Conservation (phyloP, 495 filamentous ascomycete genomes). For the Xylaria telfairii region DNA sequence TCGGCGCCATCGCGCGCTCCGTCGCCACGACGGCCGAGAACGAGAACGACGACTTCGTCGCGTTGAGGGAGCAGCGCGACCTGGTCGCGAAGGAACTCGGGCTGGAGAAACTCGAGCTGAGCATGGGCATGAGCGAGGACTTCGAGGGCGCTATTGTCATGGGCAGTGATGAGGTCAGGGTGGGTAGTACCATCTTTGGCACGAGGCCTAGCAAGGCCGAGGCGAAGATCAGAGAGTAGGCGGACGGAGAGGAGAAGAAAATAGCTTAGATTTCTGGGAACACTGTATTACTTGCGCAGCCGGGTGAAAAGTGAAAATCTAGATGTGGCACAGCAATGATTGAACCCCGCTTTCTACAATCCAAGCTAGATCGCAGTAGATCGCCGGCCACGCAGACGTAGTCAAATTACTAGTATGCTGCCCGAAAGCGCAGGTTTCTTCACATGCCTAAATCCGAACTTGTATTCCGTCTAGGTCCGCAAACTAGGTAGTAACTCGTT, state of each 20-base stretch:
- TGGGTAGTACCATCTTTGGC: constrained; percentile 94
- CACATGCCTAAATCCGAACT: background rate
- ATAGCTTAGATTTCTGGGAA: background rate
- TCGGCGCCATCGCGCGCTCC: constrained; percentile 88
- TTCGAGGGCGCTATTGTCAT: constrained; percentile 86
- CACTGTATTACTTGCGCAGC: background rate
- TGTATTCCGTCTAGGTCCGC: background rate
- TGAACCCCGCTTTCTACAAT: background rate
- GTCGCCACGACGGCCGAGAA: constrained; percentile 70
- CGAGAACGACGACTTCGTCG: constrained; percentile 89
- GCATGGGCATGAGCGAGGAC: constrained; percentile 90
- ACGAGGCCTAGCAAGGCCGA: constrained; percentile 74
- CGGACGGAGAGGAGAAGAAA: background rate
- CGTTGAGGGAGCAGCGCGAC: constrained; percentile 73
- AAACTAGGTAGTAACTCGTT: background rate
- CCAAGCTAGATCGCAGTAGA: background rate
- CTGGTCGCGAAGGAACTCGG: constrained; percentile 56
- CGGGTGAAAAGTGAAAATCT: background rate
- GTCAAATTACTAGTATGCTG: constrained; percentile 8
- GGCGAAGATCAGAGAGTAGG: constrained; percentile 61
- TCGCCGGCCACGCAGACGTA: background rate
- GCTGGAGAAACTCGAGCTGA: constrained; percentile 56
- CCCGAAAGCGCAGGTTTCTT: background rate
- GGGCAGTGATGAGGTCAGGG: constrained; percentile 92
- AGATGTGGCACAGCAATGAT: background rate